A percentile compares a stretch with the other conserved stretches of the same genome.
These are phyloP conservation scores for Cladophialophora carrionii DNA, from an alignment of 2,329 filamentous ascomycete genomes.

Conservation along the genomic window DNA sequence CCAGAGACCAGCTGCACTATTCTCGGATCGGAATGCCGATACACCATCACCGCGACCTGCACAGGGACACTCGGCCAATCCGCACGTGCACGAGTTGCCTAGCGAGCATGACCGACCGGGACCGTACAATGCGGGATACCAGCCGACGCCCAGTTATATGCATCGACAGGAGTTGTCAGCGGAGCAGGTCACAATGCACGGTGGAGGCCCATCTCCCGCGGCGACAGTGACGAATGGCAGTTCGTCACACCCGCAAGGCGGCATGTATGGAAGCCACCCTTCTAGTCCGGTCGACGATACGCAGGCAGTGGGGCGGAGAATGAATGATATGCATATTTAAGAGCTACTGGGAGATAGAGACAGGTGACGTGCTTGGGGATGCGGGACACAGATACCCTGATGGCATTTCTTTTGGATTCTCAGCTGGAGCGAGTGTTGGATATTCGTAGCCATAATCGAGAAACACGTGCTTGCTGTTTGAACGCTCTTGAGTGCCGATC, in stretches of 20 bases:
- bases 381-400: conserved; percentile 23
- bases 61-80: conserved; percentile 22
- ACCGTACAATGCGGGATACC: conserved; percentile 32
- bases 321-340: conserved; percentile 33
- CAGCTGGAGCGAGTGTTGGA: neutral
- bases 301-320: conserved; percentile 22
- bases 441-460: neutral
- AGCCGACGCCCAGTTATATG: conserved; percentile 34
- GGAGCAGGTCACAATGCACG: conserved; percentile 35
- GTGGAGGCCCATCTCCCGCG: conserved; percentile 19
- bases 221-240: conserved; percentile 3
- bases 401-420: neutral
- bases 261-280: conserved; percentile 14
- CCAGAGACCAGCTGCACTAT: conserved; percentile 26
- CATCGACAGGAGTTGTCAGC: conserved; percentile 33
- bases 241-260: conserved; percentile 9
- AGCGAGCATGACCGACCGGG: conserved; percentile 25
- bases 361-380: conserved; percentile 10
- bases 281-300: conserved; percentile 28
- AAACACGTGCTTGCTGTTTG: neutral
- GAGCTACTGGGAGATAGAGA: neutral
- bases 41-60: conserved; percentile 25
- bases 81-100: conserved; percentile 18
- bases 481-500: neutral
- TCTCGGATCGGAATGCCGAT: conserved; percentile 25